Base-by-base conservation (phyloP, 2,329 filamentous ascomycete genomes). In the Tricladium varicosporioides region DNA sequence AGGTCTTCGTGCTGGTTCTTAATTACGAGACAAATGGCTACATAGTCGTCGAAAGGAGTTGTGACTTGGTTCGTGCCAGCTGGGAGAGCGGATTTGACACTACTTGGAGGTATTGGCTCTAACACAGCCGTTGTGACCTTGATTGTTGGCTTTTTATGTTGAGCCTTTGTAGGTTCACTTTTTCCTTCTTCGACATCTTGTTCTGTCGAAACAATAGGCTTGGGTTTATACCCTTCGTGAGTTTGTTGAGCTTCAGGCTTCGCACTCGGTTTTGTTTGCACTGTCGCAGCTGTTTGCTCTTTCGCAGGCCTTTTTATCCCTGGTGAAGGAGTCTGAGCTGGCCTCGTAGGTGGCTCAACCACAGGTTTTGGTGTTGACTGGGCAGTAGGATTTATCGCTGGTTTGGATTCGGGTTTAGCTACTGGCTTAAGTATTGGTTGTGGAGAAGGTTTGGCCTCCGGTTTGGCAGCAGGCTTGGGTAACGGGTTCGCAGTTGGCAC, bases 11-110 rank as follows among this genome's bases (percentile, higher is more conserved):
- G 46, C 22, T 67, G 61, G 43, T 69, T 54, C 54, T 65, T 66
- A 0, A 67, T 54, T n/a, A 63, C 59, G 40, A 65, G 54, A 55
- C 67, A 69, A 33, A 68, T 59, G 13, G 67, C 65, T 8, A 68
- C 48, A 51, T 67, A 63, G 47, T 66, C 59, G 5, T 64, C 58
- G 18, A 32, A 19, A 11, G 49, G 16, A 4, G 43, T 33, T 44
- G 31, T 4, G 36, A 40, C 11, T 40, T n/a, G 36, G 36, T 40
- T 27, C 22, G 22, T 27, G 22, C 22, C 22, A n/a, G 36, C 11
- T 13, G 36, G n/a, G n/a, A 22, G 10, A 43, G 19, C 31, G 42
- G 40, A 19, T 33, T 27, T 44, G 27, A n/a, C 18, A 10, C 31
- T 15, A 4, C 18, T 10, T 2, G 48, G 16, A 18, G 18, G 15